Conservation (phyloP, 2,329 filamentous ascomycete genomes). For the Nothophaeocryptopus gaeumannii region DNA sequence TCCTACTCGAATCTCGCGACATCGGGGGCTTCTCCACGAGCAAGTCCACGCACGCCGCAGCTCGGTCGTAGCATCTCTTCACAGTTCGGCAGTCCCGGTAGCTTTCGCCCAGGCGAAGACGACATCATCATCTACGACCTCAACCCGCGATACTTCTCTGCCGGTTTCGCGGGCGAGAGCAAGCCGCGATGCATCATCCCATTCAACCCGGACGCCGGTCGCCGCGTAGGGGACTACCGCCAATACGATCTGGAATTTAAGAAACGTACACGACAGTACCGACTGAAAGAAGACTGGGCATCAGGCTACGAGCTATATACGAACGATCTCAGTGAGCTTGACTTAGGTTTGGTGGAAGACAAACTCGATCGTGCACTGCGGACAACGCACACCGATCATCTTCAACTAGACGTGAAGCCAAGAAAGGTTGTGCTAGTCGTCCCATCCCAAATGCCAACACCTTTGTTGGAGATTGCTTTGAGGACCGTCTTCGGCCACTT, state of each 20-base stretch:
- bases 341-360: constrained; percentile 78
- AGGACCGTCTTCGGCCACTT: constrained; percentile 78
- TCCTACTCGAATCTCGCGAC: constrained; percentile 10
- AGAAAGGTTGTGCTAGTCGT: constrained; percentile 70
- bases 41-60: constrained; percentile 51
- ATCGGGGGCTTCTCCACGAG: constrained; percentile 10
- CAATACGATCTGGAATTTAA: constrained; percentile 34
- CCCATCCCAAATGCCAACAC: constrained; percentile 73
- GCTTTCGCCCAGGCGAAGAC: constrained; percentile 67
- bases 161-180: constrained; percentile 83
- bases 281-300: constrained; percentile 60
- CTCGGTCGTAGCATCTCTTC: constrained; percentile 60
- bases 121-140: constrained; percentile 81
- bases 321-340: constrained; percentile 67
- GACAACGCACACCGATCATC: constrained; percentile 76
- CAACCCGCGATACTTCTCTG: constrained; percentile 72
- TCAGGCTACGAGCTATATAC: constrained; percentile 72
- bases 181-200: constrained; percentile 67
- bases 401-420: constrained; percentile 66
- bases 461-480: constrained; percentile 71
- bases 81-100: constrained; percentile 57
- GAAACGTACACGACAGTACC: constrained; percentile 31
- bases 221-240: constrained; percentile 78
- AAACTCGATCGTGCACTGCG: constrained; percentile 80
- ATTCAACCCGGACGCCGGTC: constrained; percentile 72